A percentile compares a stretch with the other conserved stretches of the same genome.
Conservation (phyloP, 2,329 filamentous ascomycete genomes). For the Alternaria sp. region DNA sequence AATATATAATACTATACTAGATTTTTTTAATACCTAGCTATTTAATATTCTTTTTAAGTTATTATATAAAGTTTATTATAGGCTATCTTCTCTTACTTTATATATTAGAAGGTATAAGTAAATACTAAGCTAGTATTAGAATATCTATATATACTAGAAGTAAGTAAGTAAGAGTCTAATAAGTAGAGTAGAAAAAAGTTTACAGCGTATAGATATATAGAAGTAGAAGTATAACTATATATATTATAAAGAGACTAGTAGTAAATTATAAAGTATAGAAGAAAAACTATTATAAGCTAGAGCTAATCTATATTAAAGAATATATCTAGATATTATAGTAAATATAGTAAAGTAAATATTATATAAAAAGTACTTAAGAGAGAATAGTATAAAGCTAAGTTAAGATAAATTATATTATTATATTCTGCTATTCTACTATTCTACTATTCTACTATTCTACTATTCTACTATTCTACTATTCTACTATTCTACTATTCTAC, state of each 20-base stretch:
- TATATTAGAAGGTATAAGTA: not conserved
- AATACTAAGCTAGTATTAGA: not conserved
- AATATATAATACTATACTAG: not conserved
- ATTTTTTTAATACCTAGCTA: not conserved
- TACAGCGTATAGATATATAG: not conserved
- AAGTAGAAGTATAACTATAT: constrained; percentile 2
- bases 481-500: not conserved
- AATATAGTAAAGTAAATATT: not conserved
- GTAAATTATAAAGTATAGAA: constrained; percentile 5
- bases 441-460: not conserved
- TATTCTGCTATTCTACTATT: not conserved
- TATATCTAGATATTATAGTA: not conserved
- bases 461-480: not conserved
- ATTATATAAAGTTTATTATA: not conserved
- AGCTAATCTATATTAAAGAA: constrained; percentile 1
- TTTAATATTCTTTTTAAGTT: not conserved
- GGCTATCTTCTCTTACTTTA: not conserved
- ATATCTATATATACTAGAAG: constrained; percentile 3
- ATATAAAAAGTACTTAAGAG: not conserved
- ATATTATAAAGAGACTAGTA: constrained; percentile 4
- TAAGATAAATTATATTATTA: not conserved
- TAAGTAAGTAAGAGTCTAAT: not conserved
- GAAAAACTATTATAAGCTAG: not conserved
- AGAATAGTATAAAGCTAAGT: not conserved
- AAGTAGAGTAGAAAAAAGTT: not conserved